A percentile compares a stretch with the other conserved stretches of the same genome.
phyloP scores from a whole-genome alignment of 176 grass and related monocot genomes.

The Aegilops umbellulata region DNA sequence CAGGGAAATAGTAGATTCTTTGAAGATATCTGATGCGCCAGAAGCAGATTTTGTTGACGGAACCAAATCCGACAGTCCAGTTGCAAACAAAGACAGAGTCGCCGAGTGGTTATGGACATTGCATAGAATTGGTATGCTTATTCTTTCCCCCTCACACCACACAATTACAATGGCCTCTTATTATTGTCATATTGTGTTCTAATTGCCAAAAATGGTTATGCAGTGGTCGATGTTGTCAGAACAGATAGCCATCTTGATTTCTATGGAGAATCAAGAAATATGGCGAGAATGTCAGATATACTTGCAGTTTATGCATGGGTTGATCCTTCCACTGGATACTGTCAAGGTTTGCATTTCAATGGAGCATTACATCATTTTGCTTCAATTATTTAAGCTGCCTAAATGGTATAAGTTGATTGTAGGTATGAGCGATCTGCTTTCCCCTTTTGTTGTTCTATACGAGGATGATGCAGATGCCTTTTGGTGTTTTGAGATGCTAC shows the following conservation, averaged over 20 bases:
- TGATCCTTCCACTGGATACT: constrained; percentile 98
- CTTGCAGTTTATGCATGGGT: constrained; percentile 99
- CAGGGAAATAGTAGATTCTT: constrained; percentile 55
- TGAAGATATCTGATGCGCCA: constrained; percentile 69
- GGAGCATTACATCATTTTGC: not conserved
- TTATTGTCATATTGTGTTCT: constrained; percentile 21
- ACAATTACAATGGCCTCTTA: constrained; percentile 1
- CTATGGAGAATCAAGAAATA: constrained; percentile 96
- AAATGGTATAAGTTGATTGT: constrained; percentile 34
- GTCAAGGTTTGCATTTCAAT: constrained; percentile 75
- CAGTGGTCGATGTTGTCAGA: constrained; percentile 99
- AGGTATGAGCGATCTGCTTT: constrained; percentile 99
- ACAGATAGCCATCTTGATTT: constrained; percentile 96
- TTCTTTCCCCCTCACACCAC: not conserved
- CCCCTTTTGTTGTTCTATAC: constrained; percentile 96
- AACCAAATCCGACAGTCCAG: constrained; percentile 41
- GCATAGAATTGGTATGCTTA: constrained; percentile 83
- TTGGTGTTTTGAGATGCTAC: constrained; percentile 99
- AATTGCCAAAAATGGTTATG: constrained; percentile 24
- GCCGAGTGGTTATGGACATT: constrained; percentile 99
- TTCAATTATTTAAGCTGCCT: constrained; percentile 18
- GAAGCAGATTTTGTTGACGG: constrained; percentile 52
- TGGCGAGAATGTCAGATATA: constrained; percentile 99
- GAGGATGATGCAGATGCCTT: constrained; percentile 97
- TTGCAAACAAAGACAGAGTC: constrained; percentile 65